A percentile compares a stretch with the other conserved stretches of the same genome.
phyloP scores from a whole-genome alignment of 106 monocot species.

The Xerophyta viscosa region DNA sequence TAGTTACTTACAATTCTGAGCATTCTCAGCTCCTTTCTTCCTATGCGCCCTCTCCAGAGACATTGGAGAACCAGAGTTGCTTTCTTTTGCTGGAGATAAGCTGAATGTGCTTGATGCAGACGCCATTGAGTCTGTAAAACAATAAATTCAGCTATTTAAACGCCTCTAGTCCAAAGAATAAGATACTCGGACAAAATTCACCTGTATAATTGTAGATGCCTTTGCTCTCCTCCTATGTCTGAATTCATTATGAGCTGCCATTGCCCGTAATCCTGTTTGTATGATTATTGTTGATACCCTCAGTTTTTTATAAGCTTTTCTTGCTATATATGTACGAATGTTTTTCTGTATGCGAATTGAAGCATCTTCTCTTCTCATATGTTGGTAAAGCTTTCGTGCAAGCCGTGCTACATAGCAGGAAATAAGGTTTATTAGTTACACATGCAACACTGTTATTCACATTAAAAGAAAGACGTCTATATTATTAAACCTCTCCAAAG shows the following conservation, averaged over 20 bases:
- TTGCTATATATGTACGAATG: conserved; percentile 35
- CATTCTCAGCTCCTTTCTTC: conserved; percentile 79
- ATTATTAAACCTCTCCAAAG: conserved; percentile 75
- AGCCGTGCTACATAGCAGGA: conserved; percentile 41
- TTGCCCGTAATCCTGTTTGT: conserved; percentile 81
- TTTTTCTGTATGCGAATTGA: conserved; percentile 89
- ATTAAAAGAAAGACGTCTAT: too few species aligned
- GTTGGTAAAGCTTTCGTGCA: conserved; percentile 56
- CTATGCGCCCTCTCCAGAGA: conserved; percentile 90
- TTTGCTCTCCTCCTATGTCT: conserved; percentile 64
- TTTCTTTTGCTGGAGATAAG: conserved; percentile 60
- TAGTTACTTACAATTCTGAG: conserved; percentile 96
- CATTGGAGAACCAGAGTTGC: conserved; percentile 70
- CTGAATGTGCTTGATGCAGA: conserved; percentile 44
- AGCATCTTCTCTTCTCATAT: conserved; percentile 77
- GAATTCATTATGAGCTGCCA: conserved; percentile 77
- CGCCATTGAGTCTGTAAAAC: conserved; percentile 74
- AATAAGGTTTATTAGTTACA: background rate
- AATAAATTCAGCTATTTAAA: background rate
- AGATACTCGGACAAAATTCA: background rate
- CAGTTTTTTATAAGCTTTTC: conserved; percentile 35
- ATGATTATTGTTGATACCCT: conserved; percentile 46
- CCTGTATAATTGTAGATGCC: conserved; percentile 82
- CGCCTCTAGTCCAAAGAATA: background rate
- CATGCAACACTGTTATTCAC: background rate